Conservation (phyloP, 2,329 filamentous ascomycete genomes). For the Cephalotrichum gorgonifer region DNA sequence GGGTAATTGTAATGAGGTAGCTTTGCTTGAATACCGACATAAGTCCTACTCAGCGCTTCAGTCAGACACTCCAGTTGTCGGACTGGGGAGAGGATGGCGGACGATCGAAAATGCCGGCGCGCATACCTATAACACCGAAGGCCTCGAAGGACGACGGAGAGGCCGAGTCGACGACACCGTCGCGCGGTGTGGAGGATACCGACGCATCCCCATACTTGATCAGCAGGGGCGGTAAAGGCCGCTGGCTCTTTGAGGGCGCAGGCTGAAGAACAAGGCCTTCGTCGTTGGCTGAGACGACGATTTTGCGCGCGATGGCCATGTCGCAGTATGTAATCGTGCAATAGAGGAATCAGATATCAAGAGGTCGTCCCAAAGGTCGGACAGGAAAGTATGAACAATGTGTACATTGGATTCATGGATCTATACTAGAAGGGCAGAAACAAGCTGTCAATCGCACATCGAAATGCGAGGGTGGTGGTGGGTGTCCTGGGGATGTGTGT, state of each 20-base stretch:
- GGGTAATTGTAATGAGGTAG: conserved; percentile 80
- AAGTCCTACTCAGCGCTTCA: conserved; percentile 48
- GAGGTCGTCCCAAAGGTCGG: neutral
- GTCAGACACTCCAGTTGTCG: neutral
- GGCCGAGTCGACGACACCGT: conserved; percentile 13
- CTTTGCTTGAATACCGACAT: conserved; percentile 71
- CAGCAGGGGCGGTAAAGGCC: conserved; percentile 46
- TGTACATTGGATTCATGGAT: neutral
- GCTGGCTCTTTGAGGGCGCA: conserved; percentile 48
- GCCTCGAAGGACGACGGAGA: conserved; percentile 41
- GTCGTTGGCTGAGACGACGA: conserved; percentile 68
- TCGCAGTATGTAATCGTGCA: neutral
- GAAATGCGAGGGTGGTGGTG: neutral
- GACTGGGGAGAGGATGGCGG: neutral
- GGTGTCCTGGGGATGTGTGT: neutral
- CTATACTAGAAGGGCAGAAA: neutral
- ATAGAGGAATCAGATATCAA: no score
- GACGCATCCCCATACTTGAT: conserved; percentile 58
- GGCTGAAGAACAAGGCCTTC: conserved; percentile 79
- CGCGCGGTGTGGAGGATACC: conserved; percentile 31
- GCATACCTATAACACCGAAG: conserved; percentile 46
- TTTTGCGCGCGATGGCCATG: conserved; percentile 55
- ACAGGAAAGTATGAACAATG: neutral
- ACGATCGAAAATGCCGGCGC: neutral
- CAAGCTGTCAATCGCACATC: neutral